Evolutionary conservation across 1,139 yeast species (phyloP).

Genomic region (Zygoascus sp.): DNA sequence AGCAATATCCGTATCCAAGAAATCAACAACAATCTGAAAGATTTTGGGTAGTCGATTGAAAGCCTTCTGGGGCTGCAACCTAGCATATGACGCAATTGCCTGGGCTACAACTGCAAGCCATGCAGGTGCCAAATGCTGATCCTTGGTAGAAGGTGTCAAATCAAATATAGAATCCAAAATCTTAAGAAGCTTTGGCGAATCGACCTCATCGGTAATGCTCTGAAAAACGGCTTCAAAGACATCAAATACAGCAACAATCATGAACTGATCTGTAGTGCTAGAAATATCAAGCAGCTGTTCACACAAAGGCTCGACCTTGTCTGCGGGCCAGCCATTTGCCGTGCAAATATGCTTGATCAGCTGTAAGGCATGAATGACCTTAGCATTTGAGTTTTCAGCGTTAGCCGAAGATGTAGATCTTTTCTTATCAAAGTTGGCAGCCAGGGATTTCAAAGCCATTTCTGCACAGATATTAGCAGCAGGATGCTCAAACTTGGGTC

Average conservation of each 20-base stretch:
- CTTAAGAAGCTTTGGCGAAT: constrained; percentile 49
- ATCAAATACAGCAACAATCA: constrained; percentile 74
- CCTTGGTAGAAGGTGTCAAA: constrained; percentile 75
- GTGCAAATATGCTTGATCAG: constrained; percentile 63
- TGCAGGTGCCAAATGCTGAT: constrained; percentile 80
- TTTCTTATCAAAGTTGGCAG: constrained; percentile 19
- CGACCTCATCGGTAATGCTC: constrained; percentile 64
- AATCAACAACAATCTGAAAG: constrained; percentile 54
- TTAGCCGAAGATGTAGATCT: constrained; percentile 33
- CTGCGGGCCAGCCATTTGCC: constrained; percentile 77
- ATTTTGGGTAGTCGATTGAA: constrained; percentile 53
- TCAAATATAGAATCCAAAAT: constrained; percentile 71
- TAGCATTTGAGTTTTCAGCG: constrained; percentile 19
- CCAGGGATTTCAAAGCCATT: constrained; percentile 53
- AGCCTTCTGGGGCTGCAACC: constrained; percentile 54
- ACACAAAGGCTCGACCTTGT: constrained; percentile 66
- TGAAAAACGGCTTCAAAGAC: constrained; percentile 83
- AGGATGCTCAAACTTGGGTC: constrained; percentile 76
- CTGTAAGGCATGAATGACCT: constrained; percentile 72
- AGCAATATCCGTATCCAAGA: constrained; percentile 57
- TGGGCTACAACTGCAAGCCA: constrained; percentile 95
- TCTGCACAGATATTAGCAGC: constrained; percentile 70
- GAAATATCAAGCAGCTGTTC: constrained; percentile 71
- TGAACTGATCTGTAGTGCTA: constrained; percentile 76
- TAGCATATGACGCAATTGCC: constrained; percentile 67